Conservation (phyloP, 2,329 filamentous ascomycete species). For the Botryotinia calthae region DNA sequence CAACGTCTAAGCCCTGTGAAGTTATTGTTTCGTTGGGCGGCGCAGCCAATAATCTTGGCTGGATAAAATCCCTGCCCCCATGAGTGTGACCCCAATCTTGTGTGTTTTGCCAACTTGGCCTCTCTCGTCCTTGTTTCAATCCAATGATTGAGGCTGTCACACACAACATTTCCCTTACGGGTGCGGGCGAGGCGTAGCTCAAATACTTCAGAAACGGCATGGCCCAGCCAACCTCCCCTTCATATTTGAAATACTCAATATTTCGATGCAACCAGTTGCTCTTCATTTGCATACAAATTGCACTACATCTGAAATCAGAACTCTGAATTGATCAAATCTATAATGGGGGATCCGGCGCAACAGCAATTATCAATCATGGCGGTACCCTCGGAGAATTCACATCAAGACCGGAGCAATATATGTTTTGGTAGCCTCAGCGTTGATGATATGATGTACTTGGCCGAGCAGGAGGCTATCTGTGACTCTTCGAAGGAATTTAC, state of each 20-base stretch:
- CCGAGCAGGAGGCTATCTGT: neutral
- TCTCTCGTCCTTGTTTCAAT: neutral
- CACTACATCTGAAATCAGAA: neutral
- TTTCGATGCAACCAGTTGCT: neutral
- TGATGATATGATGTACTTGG: neutral
- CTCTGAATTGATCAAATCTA: neutral
- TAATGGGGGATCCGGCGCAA: neutral
- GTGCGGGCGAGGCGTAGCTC: neutral
- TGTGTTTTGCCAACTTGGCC: neutral
- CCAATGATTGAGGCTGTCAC: neutral
- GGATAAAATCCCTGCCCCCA: neutral
- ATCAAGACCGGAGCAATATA: neutral
- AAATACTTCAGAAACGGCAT: neutral
- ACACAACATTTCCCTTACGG: neutral
- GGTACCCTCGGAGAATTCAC: neutral
- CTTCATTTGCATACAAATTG: neutral
- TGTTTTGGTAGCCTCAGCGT: slow-evolving; percentile 9
- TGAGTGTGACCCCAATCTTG: neutral
- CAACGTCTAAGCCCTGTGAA: neutral
- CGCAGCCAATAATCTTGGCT: neutral
- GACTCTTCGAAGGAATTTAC: slow-evolving; percentile 12
- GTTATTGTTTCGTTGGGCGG: neutral
- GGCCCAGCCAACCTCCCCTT: neutral
- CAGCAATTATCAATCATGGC: neutral
- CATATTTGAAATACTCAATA: neutral